Conservation (phyloP, 768 basidiomycete genomes). For the Rhodosporidiobolus sp. region DNA sequence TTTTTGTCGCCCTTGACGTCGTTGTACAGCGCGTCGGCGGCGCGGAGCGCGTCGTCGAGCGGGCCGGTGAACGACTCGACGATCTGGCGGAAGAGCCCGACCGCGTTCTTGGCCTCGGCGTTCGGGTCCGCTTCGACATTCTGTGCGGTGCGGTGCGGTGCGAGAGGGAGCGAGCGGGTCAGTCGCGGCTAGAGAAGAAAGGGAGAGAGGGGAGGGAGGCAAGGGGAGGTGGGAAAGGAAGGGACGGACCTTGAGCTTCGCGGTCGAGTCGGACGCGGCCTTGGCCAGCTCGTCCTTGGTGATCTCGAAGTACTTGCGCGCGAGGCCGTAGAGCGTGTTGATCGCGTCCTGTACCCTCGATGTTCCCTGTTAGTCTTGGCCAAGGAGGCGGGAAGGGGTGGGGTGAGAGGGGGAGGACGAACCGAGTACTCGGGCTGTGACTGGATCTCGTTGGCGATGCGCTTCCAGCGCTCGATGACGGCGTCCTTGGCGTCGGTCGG, state of each 20-base stretch:
- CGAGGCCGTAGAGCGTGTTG: conserved; percentile 48
- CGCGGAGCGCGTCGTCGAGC: conserved; percentile 47
- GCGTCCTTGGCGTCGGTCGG: conserved; percentile 50
- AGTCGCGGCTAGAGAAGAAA: too few relatives aligned
- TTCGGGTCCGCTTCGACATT: conserved; percentile 45
- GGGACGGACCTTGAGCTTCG: conserved; percentile 34
- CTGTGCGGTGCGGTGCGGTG: neutral
- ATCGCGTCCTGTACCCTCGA: too few relatives aligned
- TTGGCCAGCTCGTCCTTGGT: conserved; percentile 47
- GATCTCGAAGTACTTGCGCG: conserved; percentile 51
- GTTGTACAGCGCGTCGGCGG: conserved; percentile 47
- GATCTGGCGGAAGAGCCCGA: conserved; percentile 48
- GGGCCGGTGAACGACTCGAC: conserved; percentile 50
- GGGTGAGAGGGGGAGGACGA: too few relatives aligned
- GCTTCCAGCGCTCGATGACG: conserved; percentile 46
- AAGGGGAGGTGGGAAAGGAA: too few relatives aligned
- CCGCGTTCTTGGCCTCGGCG: conserved; percentile 49
- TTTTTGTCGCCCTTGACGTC: conserved; percentile 50
- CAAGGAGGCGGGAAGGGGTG: too few relatives aligned
- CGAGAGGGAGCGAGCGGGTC: too few relatives aligned
- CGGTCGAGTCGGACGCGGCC: conserved; percentile 35
- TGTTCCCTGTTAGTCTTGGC: too few relatives aligned
- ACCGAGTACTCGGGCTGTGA: conserved; percentile 46
- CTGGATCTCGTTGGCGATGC: conserved; percentile 49
- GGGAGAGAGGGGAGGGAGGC: too few relatives aligned